Conservation (phyloP, 306 rosid genomes). For the Trifolium pratense region DNA sequence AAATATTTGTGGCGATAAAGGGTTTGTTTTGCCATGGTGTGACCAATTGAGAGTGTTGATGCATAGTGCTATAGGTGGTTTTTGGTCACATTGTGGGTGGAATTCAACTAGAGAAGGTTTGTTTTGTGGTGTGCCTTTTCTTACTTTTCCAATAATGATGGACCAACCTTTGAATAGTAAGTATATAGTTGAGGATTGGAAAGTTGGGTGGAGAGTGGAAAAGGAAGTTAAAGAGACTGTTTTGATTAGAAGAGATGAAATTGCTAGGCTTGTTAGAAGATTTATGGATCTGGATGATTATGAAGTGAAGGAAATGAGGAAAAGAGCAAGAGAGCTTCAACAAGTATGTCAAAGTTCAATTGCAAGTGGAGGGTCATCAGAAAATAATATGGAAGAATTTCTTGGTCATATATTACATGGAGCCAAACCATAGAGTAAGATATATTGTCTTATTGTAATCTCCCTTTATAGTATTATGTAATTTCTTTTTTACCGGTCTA, state of each 20-base stretch:
- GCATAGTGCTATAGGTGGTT: slow-evolving; percentile 61
- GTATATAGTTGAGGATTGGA: slow-evolving; percentile 61
- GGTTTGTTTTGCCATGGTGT: slow-evolving; percentile 61
- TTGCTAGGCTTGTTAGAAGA: slow-evolving; percentile 44
- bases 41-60: slow-evolving; percentile 59
- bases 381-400: slow-evolving; percentile 44
- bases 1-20: slow-evolving; percentile 51
- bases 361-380: slow-evolving; percentile 53
- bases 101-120: slow-evolving; percentile 60
- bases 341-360: slow-evolving; percentile 40
- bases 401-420: slow-evolving; percentile 20
- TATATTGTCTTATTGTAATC: slow-evolving; percentile 1
- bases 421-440: neutral
- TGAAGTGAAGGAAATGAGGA: slow-evolving; percentile 48
- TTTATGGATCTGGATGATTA: slow-evolving; percentile 55
- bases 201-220: slow-evolving; percentile 62
- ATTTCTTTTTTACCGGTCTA: no score
- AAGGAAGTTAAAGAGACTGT: slow-evolving; percentile 13
- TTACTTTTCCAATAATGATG: slow-evolving; percentile 46
- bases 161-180: slow-evolving; percentile 54
- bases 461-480: no score
- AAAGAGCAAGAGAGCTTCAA: slow-evolving; percentile 44
- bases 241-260: slow-evolving; percentile 52
- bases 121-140: slow-evolving; percentile 61
- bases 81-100: slow-evolving; percentile 75